phyloP scores from a whole-genome alignment of 2,329 filamentous ascomycete genomes.

The Podosphaera fusca region DNA sequence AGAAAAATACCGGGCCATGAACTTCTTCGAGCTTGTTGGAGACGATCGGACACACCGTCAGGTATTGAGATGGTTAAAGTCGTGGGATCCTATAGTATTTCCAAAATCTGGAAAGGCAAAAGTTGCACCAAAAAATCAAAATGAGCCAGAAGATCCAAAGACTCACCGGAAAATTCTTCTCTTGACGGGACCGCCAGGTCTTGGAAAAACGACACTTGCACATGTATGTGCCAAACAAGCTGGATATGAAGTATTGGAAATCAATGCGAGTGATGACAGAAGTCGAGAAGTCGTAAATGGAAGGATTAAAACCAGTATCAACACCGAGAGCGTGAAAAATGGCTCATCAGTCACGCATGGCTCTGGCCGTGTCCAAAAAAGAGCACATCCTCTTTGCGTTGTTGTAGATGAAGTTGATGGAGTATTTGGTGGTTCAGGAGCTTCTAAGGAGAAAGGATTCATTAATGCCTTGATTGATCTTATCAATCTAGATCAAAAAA shows the following conservation, averaged over 20 bases:
- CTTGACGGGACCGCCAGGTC: slow-evolving; percentile 71
- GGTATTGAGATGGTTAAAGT: slow-evolving; percentile 81
- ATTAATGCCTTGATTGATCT: slow-evolving; percentile 87
- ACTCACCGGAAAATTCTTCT: slow-evolving; percentile 72
- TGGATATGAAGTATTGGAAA: slow-evolving; percentile 88
- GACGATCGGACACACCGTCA: slow-evolving; percentile 83
- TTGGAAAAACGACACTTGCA: slow-evolving; percentile 88
- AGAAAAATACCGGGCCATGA: slow-evolving; percentile 84
- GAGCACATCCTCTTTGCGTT: slow-evolving; percentile 73
- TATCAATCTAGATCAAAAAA: slow-evolving; percentile 67
- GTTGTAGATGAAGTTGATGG: slow-evolving; percentile 94
- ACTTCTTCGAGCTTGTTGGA: slow-evolving; percentile 80
- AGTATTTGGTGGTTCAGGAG: slow-evolving; percentile 58
- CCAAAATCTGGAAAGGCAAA: slow-evolving; percentile 40
- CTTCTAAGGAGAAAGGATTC: slow-evolving; percentile 73
- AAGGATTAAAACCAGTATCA: slow-evolving; percentile 72
- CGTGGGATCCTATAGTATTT: slow-evolving; percentile 84
- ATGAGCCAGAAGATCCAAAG: slow-evolving; percentile 40
- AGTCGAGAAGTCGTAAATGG: slow-evolving; percentile 77
- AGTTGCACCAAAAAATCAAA: slow-evolving; percentile 20
- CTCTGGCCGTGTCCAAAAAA: slow-evolving; percentile 35
- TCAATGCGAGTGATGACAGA: slow-evolving; percentile 92
- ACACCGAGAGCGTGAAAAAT: slow-evolving; percentile 77
- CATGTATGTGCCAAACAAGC: slow-evolving; percentile 91
- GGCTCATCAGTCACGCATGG: slow-evolving; percentile 32